phyloP scores from a whole-genome alignment of 805 yeast species.

The Helenozyma baotianmanensis region DNA sequence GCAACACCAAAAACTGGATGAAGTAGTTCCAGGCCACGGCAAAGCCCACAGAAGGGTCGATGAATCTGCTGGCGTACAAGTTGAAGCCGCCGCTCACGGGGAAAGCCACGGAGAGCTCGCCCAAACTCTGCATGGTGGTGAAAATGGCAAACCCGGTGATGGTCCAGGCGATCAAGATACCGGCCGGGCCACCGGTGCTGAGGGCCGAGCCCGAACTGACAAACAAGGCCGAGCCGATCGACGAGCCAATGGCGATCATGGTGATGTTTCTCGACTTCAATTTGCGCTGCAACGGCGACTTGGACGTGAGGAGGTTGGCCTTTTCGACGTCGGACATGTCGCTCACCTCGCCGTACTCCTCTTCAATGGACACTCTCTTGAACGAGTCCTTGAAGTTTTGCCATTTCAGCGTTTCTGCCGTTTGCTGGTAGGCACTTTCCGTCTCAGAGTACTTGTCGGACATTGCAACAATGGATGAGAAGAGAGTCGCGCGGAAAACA shows the following conservation, averaged over 20 bases:
- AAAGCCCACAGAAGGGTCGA: slow-evolving; percentile 56
- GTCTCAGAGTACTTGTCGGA: too few relatives aligned
- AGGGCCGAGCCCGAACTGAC: slow-evolving; percentile 76
- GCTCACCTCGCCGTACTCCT: slow-evolving; percentile 21
- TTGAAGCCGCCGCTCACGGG: slow-evolving; percentile 54
- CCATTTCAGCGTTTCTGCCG: slow-evolving; percentile 29
- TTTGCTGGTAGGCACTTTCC: background rate
- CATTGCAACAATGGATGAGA: too few relatives aligned
- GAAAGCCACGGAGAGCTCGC: slow-evolving; percentile 15
- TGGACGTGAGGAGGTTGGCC: slow-evolving; percentile 37
- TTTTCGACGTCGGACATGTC: slow-evolving; percentile 33
- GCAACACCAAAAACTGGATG: slow-evolving; percentile 58
- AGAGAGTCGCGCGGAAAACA: too few relatives aligned
- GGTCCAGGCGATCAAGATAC: slow-evolving; percentile 59
- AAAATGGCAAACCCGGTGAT: slow-evolving; percentile 66
- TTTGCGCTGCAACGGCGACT: slow-evolving; percentile 44
- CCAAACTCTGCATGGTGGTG: slow-evolving; percentile 24
- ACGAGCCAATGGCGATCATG: slow-evolving; percentile 79
- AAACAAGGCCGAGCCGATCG: slow-evolving; percentile 73
- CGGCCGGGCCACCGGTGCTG: slow-evolving; percentile 63
- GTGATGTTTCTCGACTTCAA: slow-evolving; percentile 50
- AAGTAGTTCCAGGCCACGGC: slow-evolving; percentile 62
- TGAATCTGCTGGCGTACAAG: slow-evolving; percentile 48
- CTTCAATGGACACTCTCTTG: slow-evolving; percentile 29
- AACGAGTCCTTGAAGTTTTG: slow-evolving; percentile 46